These are phyloP conservation scores for Acacia melanoxylon DNA, from an alignment of 306 rosid species.

Conservation along the genomic window DNA sequence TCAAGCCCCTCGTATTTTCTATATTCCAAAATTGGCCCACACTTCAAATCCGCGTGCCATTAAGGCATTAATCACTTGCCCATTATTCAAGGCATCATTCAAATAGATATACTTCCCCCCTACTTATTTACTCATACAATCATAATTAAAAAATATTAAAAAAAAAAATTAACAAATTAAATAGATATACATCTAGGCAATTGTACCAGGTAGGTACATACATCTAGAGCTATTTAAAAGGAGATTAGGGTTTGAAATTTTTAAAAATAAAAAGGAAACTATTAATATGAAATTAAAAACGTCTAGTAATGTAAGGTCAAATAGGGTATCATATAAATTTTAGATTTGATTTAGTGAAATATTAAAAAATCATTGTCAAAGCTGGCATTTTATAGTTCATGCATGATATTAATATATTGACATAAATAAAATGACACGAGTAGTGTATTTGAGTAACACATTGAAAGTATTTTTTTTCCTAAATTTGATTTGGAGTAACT, in stretches of 20 bases:
- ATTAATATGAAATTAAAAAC: background rate
- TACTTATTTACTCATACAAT: background rate
- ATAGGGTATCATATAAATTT: background rate
- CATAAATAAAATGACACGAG: too few species aligned
- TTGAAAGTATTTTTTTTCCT: too few species aligned
- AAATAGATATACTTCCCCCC: background rate
- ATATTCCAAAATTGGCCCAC: background rate
- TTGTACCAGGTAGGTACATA: background rate
- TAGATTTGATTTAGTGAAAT: background rate
- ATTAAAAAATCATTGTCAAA: background rate
- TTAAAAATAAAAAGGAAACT: background rate
- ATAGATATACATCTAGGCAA: background rate
- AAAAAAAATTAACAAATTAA: background rate
- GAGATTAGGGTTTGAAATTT: slow-evolving; percentile 21
- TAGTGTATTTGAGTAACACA: background rate
- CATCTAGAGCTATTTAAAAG: background rate
- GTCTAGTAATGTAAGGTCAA: background rate
- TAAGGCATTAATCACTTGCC: background rate
- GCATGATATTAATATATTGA: too few species aligned
- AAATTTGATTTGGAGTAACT: too few species aligned
- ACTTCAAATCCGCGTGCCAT: slow-evolving; percentile 15
- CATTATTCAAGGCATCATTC: background rate
- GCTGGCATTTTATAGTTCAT: background rate
- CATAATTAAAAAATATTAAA: background rate
- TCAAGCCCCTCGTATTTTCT: background rate